Evolutionary conservation across 169 alveolate species (phyloP).

Genomic region (Plasmodium vinckei): DNA sequence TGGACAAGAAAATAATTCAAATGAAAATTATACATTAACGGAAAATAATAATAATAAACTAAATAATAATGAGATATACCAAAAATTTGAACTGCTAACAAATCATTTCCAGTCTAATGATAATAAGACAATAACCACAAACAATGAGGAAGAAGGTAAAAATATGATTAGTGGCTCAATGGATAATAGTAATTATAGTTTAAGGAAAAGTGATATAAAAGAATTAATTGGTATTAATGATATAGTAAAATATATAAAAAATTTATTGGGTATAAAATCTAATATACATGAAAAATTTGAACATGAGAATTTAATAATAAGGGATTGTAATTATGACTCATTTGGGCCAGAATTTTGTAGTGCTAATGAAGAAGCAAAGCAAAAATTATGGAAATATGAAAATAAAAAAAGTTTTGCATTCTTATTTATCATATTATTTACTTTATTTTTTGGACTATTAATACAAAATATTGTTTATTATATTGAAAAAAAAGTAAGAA

Average conservation of each 20-base stretch:
- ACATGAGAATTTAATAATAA: constrained; percentile 59
- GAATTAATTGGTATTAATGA: constrained; percentile 66
- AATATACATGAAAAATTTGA: constrained; percentile 75
- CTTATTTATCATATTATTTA: constrained; percentile 78
- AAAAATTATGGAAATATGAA: constrained; percentile 78
- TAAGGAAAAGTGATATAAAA: constrained; percentile 41
- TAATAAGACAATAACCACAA: background rate
- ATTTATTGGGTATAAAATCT: constrained; percentile 64
- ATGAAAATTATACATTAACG: background rate
- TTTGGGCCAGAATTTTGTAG: constrained; percentile 84
- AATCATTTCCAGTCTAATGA: constrained; percentile 13
- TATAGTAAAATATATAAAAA: constrained; percentile 57
- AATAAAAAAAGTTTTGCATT: constrained; percentile 75
- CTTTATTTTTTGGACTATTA: constrained; percentile 78
- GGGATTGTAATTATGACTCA: constrained; percentile 81
- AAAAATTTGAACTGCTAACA: constrained; percentile 33
- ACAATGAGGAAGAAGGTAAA: background rate
- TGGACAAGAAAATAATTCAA: background rate
- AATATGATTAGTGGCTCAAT: background rate
- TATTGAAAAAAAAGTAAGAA: constrained; percentile 80
- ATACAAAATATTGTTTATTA: constrained; percentile 74
- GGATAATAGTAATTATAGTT: constrained; percentile 17
- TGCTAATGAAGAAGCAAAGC: constrained; percentile 78
- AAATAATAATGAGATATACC: constrained; percentile 21
- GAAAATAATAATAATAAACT: constrained; percentile 2